Evolutionary conservation across 306 rosid species (phyloP).

Genomic region (Quercus variabilis): DNA sequence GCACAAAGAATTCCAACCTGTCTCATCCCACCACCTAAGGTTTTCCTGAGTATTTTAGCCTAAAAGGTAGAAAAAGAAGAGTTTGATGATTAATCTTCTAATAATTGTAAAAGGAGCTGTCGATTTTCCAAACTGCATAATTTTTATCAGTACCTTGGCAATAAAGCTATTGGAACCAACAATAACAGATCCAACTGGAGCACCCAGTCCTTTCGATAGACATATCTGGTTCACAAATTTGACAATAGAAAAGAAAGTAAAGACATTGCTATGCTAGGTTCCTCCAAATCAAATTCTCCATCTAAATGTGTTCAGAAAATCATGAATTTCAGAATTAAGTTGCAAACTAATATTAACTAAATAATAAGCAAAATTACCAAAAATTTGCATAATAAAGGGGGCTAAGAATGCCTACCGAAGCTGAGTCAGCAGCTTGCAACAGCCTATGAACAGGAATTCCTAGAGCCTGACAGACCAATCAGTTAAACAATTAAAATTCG

Average conservation of each 20-base stretch:
- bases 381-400: background rate
- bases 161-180: constrained; percentile 82
- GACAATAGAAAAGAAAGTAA: background rate
- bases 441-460: constrained; percentile 86
- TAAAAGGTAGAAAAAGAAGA: constrained; percentile 17
- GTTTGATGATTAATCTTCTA: background rate
- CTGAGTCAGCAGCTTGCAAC: constrained; percentile 91
- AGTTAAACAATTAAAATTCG: too few species aligned
- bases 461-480: constrained; percentile 64
- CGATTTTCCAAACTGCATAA: background rate
- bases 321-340: background rate
- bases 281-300: background rate
- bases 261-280: background rate
- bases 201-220: constrained; percentile 89
- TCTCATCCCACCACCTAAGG: constrained; percentile 98
- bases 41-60: constrained; percentile 83
- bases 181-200: constrained; percentile 89
- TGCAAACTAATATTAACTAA: background rate
- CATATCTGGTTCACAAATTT: constrained; percentile 58
- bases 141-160: constrained; percentile 51
- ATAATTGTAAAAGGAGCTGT: background rate
- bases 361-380: background rate
- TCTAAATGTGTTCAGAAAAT: background rate
- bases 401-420: constrained; percentile 31
- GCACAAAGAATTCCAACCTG: constrained; percentile 85